Percentiles rank a stretch among this genome's conserved stretches.
Evolutionary conservation across 1,284 basidiomycete species (phyloP).

Genomic region (Cutaneotrichosporon sp.): DNA sequence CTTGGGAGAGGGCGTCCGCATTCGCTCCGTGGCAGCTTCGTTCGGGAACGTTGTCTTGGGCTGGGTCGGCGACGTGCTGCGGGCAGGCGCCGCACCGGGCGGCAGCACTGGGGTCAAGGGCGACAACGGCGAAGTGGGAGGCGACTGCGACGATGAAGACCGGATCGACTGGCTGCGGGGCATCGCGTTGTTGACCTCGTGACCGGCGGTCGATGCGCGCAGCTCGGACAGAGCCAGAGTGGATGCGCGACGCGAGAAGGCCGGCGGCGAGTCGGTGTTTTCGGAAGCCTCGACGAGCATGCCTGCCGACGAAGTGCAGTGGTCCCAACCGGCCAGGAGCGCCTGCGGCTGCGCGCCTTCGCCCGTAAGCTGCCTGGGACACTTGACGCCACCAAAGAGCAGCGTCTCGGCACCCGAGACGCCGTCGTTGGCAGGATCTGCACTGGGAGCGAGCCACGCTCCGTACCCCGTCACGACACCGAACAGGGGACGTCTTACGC

Average conservation of each 20-base stretch:
- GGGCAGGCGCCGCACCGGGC: neutral
- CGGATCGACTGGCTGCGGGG: neutral
- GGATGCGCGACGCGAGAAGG: conserved; percentile 10
- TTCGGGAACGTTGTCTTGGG: too few species aligned
- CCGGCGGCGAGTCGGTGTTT: neutral
- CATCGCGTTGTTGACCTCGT: too few species aligned
- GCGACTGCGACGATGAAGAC: conserved; percentile 4
- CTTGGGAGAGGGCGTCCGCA: too few species aligned
- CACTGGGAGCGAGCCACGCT: conserved; percentile 18
- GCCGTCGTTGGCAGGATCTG: conserved; percentile 10
- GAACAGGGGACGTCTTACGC: conserved; percentile 22
- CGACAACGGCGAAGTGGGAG: neutral
- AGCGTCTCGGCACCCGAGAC: conserved; percentile 27
- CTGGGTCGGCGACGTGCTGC: neutral
- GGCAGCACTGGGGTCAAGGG: neutral
- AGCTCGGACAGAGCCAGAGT: conserved; percentile 11
- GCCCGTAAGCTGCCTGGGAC: conserved; percentile 3
- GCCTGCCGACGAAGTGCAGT: conserved; percentile 24
- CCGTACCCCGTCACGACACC: conserved; percentile 21
- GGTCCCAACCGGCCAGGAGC: conserved; percentile 29
- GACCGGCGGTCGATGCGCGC: neutral
- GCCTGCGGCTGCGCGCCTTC: conserved; percentile 18
- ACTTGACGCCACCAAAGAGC: conserved; percentile 33
- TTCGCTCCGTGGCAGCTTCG: too few species aligned
- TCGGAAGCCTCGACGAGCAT: conserved; percentile 5